Conservation (phyloP, 164 flowering plant genomes). For the Vitis rupestris region DNA sequence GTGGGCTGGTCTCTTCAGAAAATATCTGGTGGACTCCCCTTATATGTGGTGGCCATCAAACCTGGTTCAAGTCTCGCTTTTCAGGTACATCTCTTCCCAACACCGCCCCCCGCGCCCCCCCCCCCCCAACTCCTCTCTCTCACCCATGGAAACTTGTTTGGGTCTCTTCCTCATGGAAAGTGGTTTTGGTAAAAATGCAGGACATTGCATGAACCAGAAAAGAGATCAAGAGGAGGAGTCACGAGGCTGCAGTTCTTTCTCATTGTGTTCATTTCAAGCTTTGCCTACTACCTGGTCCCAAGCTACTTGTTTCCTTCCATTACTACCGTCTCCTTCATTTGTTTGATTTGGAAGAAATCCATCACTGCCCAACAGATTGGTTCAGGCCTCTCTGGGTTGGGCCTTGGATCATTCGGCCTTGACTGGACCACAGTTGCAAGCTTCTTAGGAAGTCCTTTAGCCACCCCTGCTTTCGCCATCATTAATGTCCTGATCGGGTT, state of each 20-base stretch:
- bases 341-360: neutral
- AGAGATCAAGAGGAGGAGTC: constrained; percentile 10
- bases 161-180: too few relatives aligned
- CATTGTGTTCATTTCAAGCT: constrained; percentile 9
- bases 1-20: constrained; percentile 4
- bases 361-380: neutral
- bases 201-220: constrained; percentile 17
- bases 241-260: constrained; percentile 16
- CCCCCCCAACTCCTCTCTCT: too few relatives aligned
- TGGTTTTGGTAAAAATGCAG: neutral
- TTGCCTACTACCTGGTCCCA: constrained; percentile 12
- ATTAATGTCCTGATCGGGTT: too few relatives aligned
- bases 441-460: too few relatives aligned
- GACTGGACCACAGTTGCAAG: too few relatives aligned
- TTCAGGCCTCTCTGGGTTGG: neutral
- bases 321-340: constrained; percentile 3
- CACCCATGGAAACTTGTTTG: too few relatives aligned
- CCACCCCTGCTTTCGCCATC: too few relatives aligned
- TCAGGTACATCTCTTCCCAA: neutral
- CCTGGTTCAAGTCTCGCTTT: constrained; percentile 8
- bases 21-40: neutral
- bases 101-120: too few relatives aligned
- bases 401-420: too few relatives aligned
- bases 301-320: constrained; percentile 10
- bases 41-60: constrained; percentile 9